Base-by-base conservation (phyloP, 2,329 filamentous ascomycete species). In the Juglanconis sp. region DNA sequence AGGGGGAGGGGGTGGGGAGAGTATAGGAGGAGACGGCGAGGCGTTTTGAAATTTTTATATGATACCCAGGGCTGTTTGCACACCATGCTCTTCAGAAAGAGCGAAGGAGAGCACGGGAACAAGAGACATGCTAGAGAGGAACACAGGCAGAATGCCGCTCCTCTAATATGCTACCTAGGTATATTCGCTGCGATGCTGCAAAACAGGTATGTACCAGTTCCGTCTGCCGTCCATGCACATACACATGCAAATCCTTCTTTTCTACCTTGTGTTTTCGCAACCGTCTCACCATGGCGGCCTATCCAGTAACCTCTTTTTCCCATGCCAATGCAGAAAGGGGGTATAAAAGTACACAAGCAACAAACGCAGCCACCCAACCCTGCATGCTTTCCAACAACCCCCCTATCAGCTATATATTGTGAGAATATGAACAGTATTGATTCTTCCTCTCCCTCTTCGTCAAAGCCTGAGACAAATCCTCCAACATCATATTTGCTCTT, bases 271-370 rank as follows among this genome's bases (percentile, higher is more conserved):
- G 17, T 24, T 24, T 24, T 24, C 17, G 17, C 17, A 24, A 24
- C 1, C 17, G 17, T 24, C 17, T 24, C 17, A 24, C 17, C 17
- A 24, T 24, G 17, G 17, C 17, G 17, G 17, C 17, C 17, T 24
- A 24, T 24, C 17, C 17, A 24, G 17, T 24, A 24, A 24, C 17
- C 17, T 24, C 17, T 13, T 17, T 36, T 10, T 35, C 35, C 10
- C 17, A 53, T 42, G 17, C 50, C 36, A 24, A 24, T 24, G 17
- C 17, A 24, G 17, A 38, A 61, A 31, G 51, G 32, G 59, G 59
- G 59, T 61, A 61, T 61, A 55, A 61, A 47, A 36, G 44, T 58
- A 57, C 49, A 59, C 55, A 56, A 61, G 54, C 30, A 53, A 13
- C 17, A 24, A 24, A 24, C 17, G 17, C 17, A 24, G 17, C 17